Evolutionary conservation across 495 filamentous ascomycete genomes (phyloP).

Genomic region (Hypoxylon crocopeplum): DNA sequence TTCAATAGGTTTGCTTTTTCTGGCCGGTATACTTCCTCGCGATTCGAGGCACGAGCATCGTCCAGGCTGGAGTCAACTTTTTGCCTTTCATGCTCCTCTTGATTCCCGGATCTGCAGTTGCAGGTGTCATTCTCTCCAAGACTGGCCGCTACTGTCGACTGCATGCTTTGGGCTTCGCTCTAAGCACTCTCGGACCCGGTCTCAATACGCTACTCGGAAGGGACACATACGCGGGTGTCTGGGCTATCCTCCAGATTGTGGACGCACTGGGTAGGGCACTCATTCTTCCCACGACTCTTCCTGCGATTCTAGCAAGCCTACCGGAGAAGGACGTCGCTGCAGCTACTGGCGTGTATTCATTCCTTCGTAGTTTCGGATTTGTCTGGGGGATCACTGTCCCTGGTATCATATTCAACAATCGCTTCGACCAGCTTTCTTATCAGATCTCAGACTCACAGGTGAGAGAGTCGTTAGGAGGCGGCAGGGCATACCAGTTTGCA

Average conservation of each 20-base stretch:
- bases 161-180: constrained; percentile 46
- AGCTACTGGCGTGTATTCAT: constrained; percentile 53
- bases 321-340: constrained; percentile 52
- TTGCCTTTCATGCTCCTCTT: constrained; percentile 54
- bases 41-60: constrained; percentile 42
- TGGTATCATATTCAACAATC: constrained; percentile 57
- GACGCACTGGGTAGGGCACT: constrained; percentile 45
- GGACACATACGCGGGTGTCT: constrained; percentile 32
- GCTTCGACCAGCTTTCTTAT: constrained; percentile 24
- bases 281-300: constrained; percentile 40
- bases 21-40: constrained; percentile 59
- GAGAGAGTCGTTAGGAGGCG: background rate
- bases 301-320: constrained; percentile 42
- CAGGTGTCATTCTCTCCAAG: constrained; percentile 50
- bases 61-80: constrained; percentile 51
- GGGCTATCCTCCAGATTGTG: constrained; percentile 44
- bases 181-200: constrained; percentile 50
- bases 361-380: constrained; percentile 54
- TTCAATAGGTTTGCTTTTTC: constrained; percentile 53
- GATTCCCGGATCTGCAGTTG: constrained; percentile 42
- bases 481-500: constrained; percentile 20
- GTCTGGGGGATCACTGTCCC: constrained; percentile 59
- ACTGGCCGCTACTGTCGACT: constrained; percentile 54
- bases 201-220: constrained; percentile 46
- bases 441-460: constrained; percentile 17